These are phyloP conservation scores for Hanseniaspora meyeri DNA, from an alignment of 805 yeast genomes.

Conservation along the genomic window DNA sequence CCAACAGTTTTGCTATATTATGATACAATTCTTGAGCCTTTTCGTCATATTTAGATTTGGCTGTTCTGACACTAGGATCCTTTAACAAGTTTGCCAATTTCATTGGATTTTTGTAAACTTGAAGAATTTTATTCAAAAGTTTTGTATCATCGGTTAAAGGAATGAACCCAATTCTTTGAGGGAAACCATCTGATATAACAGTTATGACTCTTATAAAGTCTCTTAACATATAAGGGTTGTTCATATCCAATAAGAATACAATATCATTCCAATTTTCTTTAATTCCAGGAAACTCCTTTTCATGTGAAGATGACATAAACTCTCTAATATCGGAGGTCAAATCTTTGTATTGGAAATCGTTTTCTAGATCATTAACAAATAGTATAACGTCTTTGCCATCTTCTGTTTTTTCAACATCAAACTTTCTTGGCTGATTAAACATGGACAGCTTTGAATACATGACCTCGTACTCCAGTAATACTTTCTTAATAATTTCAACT, in stretches of 20 bases:
- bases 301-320: conserved; percentile 31
- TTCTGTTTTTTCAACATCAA: conserved; percentile 22
- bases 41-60: conserved; percentile 18
- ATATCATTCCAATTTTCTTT: conserved; percentile 65
- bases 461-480: conserved; percentile 20
- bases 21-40: conserved; percentile 13
- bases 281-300: conserved; percentile 50
- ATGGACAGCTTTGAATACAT: conserved; percentile 20
- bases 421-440: conserved; percentile 24
- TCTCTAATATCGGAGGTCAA: conserved; percentile 35
- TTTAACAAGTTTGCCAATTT: conserved; percentile 17
- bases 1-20: neutral
- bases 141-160: conserved; percentile 36
- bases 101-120: conserved; percentile 16
- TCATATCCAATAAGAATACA: conserved; percentile 54
- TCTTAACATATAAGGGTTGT: conserved; percentile 38
- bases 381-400: conserved; percentile 38
- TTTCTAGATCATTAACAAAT: conserved; percentile 59
- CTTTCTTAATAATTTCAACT: conserved; percentile 14
- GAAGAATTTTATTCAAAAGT: conserved; percentile 17
- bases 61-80: conserved; percentile 16
- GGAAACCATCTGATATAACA: conserved; percentile 42
- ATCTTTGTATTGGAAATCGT: conserved; percentile 41
- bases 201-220: conserved; percentile 40
- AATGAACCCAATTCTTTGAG: conserved; percentile 74